phyloP scores from a whole-genome alignment of 2,329 filamentous ascomycete genomes.

The Fusarium falciforme region DNA sequence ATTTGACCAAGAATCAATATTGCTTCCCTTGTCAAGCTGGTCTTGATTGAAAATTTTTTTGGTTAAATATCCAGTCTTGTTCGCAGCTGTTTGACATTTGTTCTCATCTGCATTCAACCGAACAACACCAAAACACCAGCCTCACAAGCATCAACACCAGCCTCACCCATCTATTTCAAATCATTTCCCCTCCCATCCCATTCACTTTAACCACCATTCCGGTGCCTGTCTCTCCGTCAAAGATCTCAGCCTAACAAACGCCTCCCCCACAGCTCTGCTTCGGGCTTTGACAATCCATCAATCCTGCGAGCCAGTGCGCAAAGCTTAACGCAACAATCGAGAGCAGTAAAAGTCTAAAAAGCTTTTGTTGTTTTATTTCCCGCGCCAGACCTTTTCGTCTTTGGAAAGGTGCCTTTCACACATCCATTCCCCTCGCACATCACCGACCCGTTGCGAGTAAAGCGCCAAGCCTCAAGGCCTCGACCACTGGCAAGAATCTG shows the following conservation, averaged over 20 bases:
- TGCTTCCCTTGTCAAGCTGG: slow-evolving; percentile 42
- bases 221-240: neutral
- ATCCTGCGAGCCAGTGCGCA: neutral
- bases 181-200: neutral
- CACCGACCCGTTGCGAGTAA: slow-evolving; percentile 3
- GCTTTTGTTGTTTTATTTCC: neutral
- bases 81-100: slow-evolving; percentile 3
- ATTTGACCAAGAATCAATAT: slow-evolving; percentile 20
- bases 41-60: slow-evolving; percentile 28
- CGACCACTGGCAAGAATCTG: slow-evolving; percentile 19
- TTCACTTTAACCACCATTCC: slow-evolving; percentile 37
- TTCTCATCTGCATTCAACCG: neutral
- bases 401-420: slow-evolving; percentile 18
- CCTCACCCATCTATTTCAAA: slow-evolving; percentile 13
- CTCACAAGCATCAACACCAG: slow-evolving; percentile 13
- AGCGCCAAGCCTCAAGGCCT: slow-evolving; percentile 29
- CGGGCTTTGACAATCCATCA: neutral
- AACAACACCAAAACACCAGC: slow-evolving; percentile 8
- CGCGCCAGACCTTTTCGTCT: slow-evolving; percentile 2
- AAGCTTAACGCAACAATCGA: slow-evolving; percentile 9
- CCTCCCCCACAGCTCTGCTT: slow-evolving; percentile 24
- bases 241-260: slow-evolving; percentile 2
- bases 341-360: slow-evolving; percentile 25
- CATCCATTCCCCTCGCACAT: slow-evolving; percentile 7
- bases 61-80: slow-evolving; percentile 30